Base-by-base conservation (phyloP, 2,329 filamentous ascomycete genomes). In the Thelonectria discophora region DNA sequence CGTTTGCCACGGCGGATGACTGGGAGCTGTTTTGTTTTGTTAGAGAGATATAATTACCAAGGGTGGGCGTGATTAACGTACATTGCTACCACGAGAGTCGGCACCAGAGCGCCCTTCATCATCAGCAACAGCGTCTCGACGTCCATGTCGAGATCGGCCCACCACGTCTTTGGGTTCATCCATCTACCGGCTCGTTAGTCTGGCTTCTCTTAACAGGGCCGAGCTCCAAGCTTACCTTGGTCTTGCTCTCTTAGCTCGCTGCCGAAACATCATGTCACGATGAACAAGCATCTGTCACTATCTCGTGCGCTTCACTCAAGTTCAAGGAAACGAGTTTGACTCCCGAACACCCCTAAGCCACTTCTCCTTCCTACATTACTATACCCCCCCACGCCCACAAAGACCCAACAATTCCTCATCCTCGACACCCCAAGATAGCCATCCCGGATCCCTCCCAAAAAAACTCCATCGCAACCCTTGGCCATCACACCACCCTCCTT, bases 1-100 rank as follows among this genome's bases (percentile, higher is more conserved):
- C 55, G 39, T 62, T 55, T 40, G 59, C 43, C 9, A 62, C 37
- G 13, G 59, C 59, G 37, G 40, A 18, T 42, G 49, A 58, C 37
- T 62, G 59, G 15, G 54, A 58, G 18, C 59, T 62, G n/a, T 12
- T 3, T 3, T 24, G n/a, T 30, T 10, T 8, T 30, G 24, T 24
- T 24, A 24, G 24, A 7, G 24, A 8, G 20, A 45, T 9, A 18
- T 6, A 11, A 37, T 57, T 43, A 43, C 27, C n/a, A 34, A 17
- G 15, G 11, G 11, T 10, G 11, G 21, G 15, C n/a, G 12, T 17
- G 21, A 2, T 49, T 12, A 3, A 62, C 59, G 8, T 27, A 58
- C 59, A 62, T 62, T 27, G 59, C 59, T 39, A 58, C 39, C 15
- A 58, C 54, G n/a, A 62, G 53, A 12, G 55, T 58, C n/a, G 59